phyloP scores from a whole-genome alignment of 2,329 filamentous ascomycete species.

The Aspergillus carbonarius region DNA sequence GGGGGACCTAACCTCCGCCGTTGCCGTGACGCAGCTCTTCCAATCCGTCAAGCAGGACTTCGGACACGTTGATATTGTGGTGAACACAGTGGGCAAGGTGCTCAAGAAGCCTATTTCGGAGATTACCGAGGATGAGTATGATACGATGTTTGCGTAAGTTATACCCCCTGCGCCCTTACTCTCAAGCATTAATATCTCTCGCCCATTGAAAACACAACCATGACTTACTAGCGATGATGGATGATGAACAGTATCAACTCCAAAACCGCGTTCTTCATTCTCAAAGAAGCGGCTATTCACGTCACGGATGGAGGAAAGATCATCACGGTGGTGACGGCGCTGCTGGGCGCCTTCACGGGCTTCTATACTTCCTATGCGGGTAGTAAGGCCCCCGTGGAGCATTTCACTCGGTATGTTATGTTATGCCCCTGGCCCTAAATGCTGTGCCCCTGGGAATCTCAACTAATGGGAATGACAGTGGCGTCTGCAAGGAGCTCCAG shows the following conservation, averaged over 20 bases:
- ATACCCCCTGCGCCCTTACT: not conserved
- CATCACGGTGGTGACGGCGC: conserved; percentile 48
- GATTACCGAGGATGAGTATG: conserved; percentile 48
- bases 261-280: conserved; percentile 48
- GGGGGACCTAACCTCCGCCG: conserved; percentile 44
- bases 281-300: conserved; percentile 45
- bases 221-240: not conserved
- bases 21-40: conserved; percentile 45
- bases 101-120: conserved; percentile 49
- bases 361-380: conserved; percentile 50
- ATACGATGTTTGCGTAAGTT: conserved; percentile 49
- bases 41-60: conserved; percentile 38
- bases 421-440: no score
- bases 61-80: conserved; percentile 50
- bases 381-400: conserved; percentile 60
- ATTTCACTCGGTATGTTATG: conserved; percentile 54
- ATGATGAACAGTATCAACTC: conserved; percentile 42
- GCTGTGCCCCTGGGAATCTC: not conserved
- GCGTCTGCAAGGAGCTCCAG: conserved; percentile 57
- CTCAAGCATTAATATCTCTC: no score
- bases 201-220: no score
- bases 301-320: conserved; percentile 49
- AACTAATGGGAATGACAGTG: conserved; percentile 16
- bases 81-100: conserved; percentile 54
- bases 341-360: conserved; percentile 49